A percentile compares a stretch with the other conserved stretches of the same genome.
Conservation (phyloP, 768 basidiomycete species). For the Lactarius deliciosus region DNA sequence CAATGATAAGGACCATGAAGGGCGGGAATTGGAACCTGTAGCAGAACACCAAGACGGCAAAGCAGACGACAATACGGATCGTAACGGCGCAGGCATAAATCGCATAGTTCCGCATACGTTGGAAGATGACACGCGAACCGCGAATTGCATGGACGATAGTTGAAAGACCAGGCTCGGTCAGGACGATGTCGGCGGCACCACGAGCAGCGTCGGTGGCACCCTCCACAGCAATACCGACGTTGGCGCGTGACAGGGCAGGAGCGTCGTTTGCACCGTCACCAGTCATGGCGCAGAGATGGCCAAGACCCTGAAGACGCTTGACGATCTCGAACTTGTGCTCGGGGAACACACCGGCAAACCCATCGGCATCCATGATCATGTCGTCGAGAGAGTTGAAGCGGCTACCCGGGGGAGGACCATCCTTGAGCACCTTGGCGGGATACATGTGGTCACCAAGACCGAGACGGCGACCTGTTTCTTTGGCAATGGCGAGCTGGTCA, state of each 20-base stretch:
- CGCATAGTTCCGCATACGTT: conserved; percentile 99
- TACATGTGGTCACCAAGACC: conserved; percentile 99
- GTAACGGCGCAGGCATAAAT: conserved; percentile 96
- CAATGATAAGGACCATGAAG: conserved; percentile 99
- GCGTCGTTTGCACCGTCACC: conserved; percentile 99
- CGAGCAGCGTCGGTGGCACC: conserved; percentile 99
- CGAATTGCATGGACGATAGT: conserved; percentile 99
- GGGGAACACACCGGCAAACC: conserved; percentile 98
- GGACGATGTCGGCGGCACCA: conserved; percentile 96
- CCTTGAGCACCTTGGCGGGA: conserved; percentile 97
- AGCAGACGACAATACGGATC: conserved; percentile 98
- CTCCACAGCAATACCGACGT: conserved; percentile 99
- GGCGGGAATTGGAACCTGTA: conserved; percentile 99
- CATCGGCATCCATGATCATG: conserved; percentile 99
- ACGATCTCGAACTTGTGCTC: conserved; percentile 99
- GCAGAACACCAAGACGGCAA: conserved; percentile 91
- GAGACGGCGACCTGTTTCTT: conserved; percentile 98
- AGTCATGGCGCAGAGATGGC: conserved; percentile 97
- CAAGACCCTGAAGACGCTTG: conserved; percentile 95
- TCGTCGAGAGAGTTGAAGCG: conserved; percentile 86
- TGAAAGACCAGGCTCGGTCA: conserved; percentile 97
- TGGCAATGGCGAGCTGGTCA: conserved; percentile 99
- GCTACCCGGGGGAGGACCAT: conserved; percentile 85
- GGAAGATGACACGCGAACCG: conserved; percentile 98
- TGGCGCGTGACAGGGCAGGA: conserved; percentile 95